Conservation (phyloP, 306 rosid species). For the Lotus japonicus region DNA sequence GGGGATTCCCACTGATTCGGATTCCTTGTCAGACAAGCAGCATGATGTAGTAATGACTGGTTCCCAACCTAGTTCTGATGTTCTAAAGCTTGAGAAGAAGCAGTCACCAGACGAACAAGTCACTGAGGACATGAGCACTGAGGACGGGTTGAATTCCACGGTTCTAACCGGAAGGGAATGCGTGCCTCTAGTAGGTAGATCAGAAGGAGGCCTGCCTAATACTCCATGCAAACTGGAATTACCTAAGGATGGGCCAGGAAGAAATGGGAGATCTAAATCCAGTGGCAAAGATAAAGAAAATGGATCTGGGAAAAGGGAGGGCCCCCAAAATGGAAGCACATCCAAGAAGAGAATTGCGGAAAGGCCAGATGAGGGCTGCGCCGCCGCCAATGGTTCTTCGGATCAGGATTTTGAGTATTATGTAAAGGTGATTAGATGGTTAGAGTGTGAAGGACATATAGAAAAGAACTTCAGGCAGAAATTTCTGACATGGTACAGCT, state of each 20-base stretch:
- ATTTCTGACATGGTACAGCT: constrained; percentile 91
- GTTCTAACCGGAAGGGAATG: constrained; percentile 57
- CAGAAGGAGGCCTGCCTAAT: constrained; percentile 67
- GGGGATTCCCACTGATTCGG: constrained; percentile 35
- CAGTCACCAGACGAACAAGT: constrained; percentile 44
- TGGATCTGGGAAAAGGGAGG: constrained; percentile 51
- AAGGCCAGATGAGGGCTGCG: constrained; percentile 45
- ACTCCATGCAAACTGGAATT: constrained; percentile 78
- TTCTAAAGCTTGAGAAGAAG: constrained; percentile 41
- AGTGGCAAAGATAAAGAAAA: constrained; percentile 56
- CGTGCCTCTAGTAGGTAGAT: constrained; percentile 42
- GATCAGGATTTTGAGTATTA: constrained; percentile 72
- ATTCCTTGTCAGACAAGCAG: constrained; percentile 60
- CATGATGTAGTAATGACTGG: constrained; percentile 24
- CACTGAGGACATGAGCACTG: constrained; percentile 52
- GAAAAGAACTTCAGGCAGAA: constrained; percentile 94
- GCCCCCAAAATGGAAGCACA: constrained; percentile 70
- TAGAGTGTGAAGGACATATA: constrained; percentile 90
- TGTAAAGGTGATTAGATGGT: constrained; percentile 82
- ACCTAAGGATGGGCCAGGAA: constrained; percentile 60
- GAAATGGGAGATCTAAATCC: constrained; percentile 58
- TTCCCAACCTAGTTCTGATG: constrained; percentile 37
- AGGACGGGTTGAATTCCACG: constrained; percentile 49
- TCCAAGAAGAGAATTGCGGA: constrained; percentile 64
- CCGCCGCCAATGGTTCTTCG: constrained; percentile 29